Base-by-base conservation (phyloP, 2,329 filamentous ascomycete species). In the Bimuria novae-zelandiae region DNA sequence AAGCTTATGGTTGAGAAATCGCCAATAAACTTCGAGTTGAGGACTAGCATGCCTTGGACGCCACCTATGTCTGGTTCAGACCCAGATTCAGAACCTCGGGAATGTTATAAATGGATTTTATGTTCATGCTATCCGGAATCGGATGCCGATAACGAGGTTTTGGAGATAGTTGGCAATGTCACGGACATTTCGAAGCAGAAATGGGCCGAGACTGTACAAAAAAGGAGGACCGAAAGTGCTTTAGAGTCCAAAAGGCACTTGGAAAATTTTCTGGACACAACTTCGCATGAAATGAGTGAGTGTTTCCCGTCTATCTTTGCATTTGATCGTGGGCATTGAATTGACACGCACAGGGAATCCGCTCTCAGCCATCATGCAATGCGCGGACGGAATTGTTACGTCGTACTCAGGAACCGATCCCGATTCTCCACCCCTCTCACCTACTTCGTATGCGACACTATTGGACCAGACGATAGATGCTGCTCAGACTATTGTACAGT, bases 401-500 rank as follows among this genome's bases (percentile, higher is more conserved):
- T 52, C 54, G 10, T 45, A 61, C 17, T 12, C 37, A 11, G 17
- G 37, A 8, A 30, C 48, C n/a, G 45, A 51, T 27, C 8, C 21
- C 16, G 43, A 43, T 4, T 32, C 33, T 3, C 17, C 42, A 16
- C 25, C 37, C 11, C 41, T 19, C 14, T 54, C 47, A 8, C 39
- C 51, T 14, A 30, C 39, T 5, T 47, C 30, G 7, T 63, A 61
- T 51, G 57, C 42, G 33, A 56, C 17, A 5, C 49, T 64, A 5
- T 14, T 66, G 1, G 60, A 65, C 2, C 48, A 60, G 8, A 65
- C 61, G 0, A 29, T 69, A 4, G 73, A 76, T 22, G 66, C 72
- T n/a, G 72, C 72, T 0, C 66, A 77, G 45, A 79, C 73, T 1
- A 78, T 79, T 50, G 72, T 73, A 2, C 67, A 75, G 6, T 79